Conservation (phyloP, 208 protist species). For the Trichomonas vaginalis region DNA sequence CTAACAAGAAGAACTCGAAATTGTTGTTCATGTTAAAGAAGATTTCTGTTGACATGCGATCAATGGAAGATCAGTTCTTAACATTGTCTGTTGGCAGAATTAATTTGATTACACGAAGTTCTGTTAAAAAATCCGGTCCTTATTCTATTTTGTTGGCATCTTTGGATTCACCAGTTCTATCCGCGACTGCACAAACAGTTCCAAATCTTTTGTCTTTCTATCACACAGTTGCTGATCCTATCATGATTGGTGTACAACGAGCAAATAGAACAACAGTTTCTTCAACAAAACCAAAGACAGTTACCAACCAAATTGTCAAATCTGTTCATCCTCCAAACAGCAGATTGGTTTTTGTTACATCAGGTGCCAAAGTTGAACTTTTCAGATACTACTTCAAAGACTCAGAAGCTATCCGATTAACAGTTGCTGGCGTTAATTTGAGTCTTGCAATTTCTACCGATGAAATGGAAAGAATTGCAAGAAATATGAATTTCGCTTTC, state of each 20-base stretch:
- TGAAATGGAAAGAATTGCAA: neutral
- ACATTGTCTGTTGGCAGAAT: neutral
- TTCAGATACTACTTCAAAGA: neutral
- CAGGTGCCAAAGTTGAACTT: neutral
- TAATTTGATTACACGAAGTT: neutral
- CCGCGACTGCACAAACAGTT: neutral
- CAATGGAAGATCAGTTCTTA: neutral
- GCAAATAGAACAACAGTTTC: neutral
- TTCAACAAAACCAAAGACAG: neutral
- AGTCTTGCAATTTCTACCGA: neutral
- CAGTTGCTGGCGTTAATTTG: neutral
- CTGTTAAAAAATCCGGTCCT: neutral
- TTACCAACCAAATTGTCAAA: neutral
- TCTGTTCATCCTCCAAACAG: neutral
- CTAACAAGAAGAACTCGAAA: neutral
- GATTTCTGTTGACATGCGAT: neutral
- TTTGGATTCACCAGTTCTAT: neutral
- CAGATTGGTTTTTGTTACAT: neutral
- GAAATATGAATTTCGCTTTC: neutral
- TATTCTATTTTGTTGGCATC: neutral
- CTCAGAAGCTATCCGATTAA: neutral
- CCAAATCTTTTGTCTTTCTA: neutral
- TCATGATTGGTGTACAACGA: neutral
- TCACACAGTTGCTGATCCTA: neutral
- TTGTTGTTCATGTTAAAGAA: neutral